Percentiles rank a stretch among this genome's conserved stretches.
Evolutionary conservation across 495 filamentous ascomycete species (phyloP).

Genomic region (Hypoxylon rickii): DNA sequence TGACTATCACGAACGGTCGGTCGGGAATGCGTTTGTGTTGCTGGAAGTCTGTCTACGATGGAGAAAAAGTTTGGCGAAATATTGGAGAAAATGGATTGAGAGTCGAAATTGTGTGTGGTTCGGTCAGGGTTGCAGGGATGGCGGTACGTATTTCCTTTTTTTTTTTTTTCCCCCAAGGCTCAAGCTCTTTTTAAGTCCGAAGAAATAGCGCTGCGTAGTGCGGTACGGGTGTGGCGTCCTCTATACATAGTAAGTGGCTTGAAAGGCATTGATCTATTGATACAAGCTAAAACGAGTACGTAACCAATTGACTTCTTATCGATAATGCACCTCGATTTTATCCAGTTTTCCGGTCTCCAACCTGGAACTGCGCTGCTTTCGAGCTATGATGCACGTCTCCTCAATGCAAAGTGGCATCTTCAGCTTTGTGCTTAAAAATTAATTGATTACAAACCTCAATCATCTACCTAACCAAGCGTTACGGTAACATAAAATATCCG

Average conservation of each 20-base stretch:
- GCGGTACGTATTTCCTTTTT: neutral
- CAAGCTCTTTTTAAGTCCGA: no score
- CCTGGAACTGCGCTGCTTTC: no score
- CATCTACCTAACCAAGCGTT: neutral
- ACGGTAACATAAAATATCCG: conserved; percentile 1
- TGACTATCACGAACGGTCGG: conserved; percentile 22
- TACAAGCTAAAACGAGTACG: no score
- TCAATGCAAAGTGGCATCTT: conserved; percentile 37
- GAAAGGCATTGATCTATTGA: no score
- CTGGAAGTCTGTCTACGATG: conserved; percentile 12
- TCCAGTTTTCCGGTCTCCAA: no score
- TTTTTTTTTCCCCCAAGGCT: no score
- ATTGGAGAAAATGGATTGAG: conserved; percentile 26
- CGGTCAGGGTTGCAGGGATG: conserved; percentile 29
- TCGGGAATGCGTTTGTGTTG: conserved; percentile 11
- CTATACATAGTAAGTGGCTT: no score
- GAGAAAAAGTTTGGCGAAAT: conserved; percentile 21
- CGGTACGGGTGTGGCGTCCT: no score
- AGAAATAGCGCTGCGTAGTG: no score
- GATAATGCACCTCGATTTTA: conserved; percentile 22
- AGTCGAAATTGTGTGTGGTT: conserved; percentile 34
- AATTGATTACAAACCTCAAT: conserved; percentile 1
- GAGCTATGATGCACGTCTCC: neutral
- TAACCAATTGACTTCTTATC: no score
- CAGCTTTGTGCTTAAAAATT: conserved; percentile 20